Evolutionary conservation across 2,329 filamentous ascomycete species (phyloP), one percentile per base, ranked within the genome.

Genomic region (Nothophoma quercina): DNA sequence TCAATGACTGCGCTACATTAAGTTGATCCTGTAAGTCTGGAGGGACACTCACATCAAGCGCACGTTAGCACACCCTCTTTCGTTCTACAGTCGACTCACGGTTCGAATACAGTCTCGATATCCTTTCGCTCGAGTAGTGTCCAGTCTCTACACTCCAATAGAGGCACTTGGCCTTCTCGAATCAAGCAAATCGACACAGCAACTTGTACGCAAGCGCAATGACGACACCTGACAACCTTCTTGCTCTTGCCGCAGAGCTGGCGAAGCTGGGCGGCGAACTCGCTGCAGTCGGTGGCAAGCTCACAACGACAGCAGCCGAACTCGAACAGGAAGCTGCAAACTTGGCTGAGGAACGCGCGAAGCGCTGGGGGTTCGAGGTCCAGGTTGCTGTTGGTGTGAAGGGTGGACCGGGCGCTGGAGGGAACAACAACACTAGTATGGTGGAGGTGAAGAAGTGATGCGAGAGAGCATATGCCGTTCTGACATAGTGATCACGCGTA

Each of bases 251-350:
- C 4, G 55, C 54, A 21, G 57, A 64, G 21, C 59, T 67, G 9
- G 50, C 58, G 7, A 56, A 54, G 13, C 49, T 64, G 10, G 46
- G 56, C 22, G 35, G 38, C 5, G 51, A 62, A 5, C 58, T 67
- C 8, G 35, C 53, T 10, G 53, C 49, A 6, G 52, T 57, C 7
- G 56, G 59, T 32, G 51, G 42, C 18, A 63, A 62, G 5, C 51
- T 68, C 1, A 55, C 59, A 2, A 29, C 45, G 4, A 57, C 58
- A 15, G 65, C 63, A 10, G 41, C 44, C 9, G 21, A 48, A 3
- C 55, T 68, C 0, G 61, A 65, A 34, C 55, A 65, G 46, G 63
- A 67, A 58, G 61, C 63, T 2, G 65, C 64, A 1, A 65, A 65
- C 23, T 38, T 67, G 7, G 65, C 65, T 1, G 48, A 62, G 10